Base-by-base conservation (phyloP, 2,329 filamentous ascomycete genomes). In the Alternaria sp. region DNA sequence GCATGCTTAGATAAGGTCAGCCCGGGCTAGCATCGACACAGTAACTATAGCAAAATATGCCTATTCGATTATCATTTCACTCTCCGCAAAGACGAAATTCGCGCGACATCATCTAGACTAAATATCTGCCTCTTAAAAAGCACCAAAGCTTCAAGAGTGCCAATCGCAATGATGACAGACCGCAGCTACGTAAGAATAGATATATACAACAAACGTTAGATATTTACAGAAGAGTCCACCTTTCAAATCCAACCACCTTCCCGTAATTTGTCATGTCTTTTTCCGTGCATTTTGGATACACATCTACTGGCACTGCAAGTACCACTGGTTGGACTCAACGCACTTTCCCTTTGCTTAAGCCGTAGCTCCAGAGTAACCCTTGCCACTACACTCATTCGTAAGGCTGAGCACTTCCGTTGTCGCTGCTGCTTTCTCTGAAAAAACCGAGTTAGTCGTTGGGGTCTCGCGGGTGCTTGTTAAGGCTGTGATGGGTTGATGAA, bases 371-470 rank as follows among this genome's bases (percentile, higher is more conserved):
- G 65, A 76, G 56, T 69, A 80, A 46, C 71, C 74, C 11, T 66
- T 64, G 9, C 80, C 80, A 58, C 80, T 80, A 62, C 80, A 81
- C 60, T 79, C 79, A n/a, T 40, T 58, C 71, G 39, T 59, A 72
- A 14, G 62, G 58, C 8, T 49, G n/a, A 45, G 61, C 62, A 29
- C 44, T 60, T n/a, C 57, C 55, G 24, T 14, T 13, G 3, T 24
- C 21, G 37, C 17, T 24, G 9, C 21, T 23, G 3, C 24, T 21
- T 7, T 24, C 37, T 40, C 37, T 39, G n/a, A 5, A 9, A 34
- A 26, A 23, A 21, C 4, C 46, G 21, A 21, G 10, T 40, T 24
- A 40, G 24, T 40, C 37, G 10, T 24, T 13, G 37, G 2, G 37
- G 5, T 11, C 5, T 40, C 37, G 37, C 6, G 3, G 31, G 11